Evolutionary conservation across 1,284 basidiomycete species (phyloP), one percentile per base, ranked within the genome.

Genomic region (Anthracocystis panici-leucophaei): DNA sequence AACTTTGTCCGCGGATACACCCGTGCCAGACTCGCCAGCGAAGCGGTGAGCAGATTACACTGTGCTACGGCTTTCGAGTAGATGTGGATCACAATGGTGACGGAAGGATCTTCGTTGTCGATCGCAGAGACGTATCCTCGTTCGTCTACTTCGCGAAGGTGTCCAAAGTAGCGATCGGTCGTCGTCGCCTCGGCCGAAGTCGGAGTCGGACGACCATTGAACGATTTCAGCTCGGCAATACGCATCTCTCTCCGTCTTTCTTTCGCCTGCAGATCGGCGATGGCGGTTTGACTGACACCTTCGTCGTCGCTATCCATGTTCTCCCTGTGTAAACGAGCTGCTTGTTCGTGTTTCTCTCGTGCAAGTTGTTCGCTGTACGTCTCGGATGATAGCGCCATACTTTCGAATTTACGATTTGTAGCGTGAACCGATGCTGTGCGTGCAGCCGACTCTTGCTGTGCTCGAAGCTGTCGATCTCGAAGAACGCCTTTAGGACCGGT

Each of bases 401-500:
- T 16, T 18, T 81, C 64, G 57, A 80, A 69, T n/a, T 57, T 41
- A 1, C 42, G 51, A 42, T 80, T 81, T 18, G 57, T 75, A 2
- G 57, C 59, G 33, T 63, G 56, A 2, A 75, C 42, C 6, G 29
- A 25, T 5, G 72, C 63, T 11, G 57, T 38, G 10, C 74, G 66
- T 0, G 58, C 54, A 14, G 41, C 46, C 2, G 54, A 50, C 6
- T 76, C 46, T 10, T 70, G 65, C 35, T 60, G 54, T 5, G 60
- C 73, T 7, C 61, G 55, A 7, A 67, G 46, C 50, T 65, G 58
- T 20, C 58, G 70, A 61, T 82, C 80, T 12, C 65, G 63, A 18
- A 78, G 44, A 16, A 82, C 80, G 27, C 80, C 80, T 50, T 82
- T 82, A 31, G 77, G 78, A 8, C 80, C 80, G 8, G 80, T 81